Conservation (phyloP, 495 filamentous ascomycete species). For the Penicillium ucsense region DNA sequence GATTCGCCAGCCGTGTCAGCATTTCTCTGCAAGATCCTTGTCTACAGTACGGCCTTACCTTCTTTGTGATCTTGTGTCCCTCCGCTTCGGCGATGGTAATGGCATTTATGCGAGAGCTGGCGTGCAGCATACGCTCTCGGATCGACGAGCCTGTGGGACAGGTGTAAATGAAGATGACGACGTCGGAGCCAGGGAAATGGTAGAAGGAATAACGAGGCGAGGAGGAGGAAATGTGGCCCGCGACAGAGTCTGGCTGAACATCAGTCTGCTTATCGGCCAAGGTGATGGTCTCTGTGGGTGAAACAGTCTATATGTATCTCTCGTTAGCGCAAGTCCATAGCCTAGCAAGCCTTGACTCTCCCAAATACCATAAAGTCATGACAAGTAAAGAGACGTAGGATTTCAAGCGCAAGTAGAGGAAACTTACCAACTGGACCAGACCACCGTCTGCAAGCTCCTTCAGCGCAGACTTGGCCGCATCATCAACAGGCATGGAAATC, state of each 20-base stretch:
- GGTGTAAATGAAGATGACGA: conserved; percentile 88
- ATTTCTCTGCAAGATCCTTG: background rate
- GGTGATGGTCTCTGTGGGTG: conserved; percentile 66
- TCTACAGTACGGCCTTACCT: conserved; percentile 29
- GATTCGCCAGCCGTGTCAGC: conserved; percentile 4
- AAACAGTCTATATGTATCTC: conserved; percentile 29
- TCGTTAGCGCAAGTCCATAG: too few relatives aligned
- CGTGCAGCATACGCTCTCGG: conserved; percentile 93
- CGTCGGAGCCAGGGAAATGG: conserved; percentile 52
- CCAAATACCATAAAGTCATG: too few relatives aligned
- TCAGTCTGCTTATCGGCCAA: conserved; percentile 48
- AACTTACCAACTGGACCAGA: conserved; percentile 71
- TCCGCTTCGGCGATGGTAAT: conserved; percentile 58
- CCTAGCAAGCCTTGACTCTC: too few relatives aligned
- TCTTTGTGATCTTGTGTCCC: conserved; percentile 66
- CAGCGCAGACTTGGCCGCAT: conserved; percentile 58
- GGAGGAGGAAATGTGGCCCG: conserved; percentile 57
- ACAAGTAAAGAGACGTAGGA: background rate
- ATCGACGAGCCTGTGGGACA: conserved; percentile 73
- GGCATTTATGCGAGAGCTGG: conserved; percentile 66
- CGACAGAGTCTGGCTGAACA: conserved; percentile 43
- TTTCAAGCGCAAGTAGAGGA: background rate
- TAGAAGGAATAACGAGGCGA: conserved; percentile 91
- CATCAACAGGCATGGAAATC: conserved; percentile 56
- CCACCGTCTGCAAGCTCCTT: conserved; percentile 45